These are phyloP conservation scores for Articulospora tetracladia DNA, from an alignment of 495 filamentous ascomycete species.

Conservation along the genomic window DNA sequence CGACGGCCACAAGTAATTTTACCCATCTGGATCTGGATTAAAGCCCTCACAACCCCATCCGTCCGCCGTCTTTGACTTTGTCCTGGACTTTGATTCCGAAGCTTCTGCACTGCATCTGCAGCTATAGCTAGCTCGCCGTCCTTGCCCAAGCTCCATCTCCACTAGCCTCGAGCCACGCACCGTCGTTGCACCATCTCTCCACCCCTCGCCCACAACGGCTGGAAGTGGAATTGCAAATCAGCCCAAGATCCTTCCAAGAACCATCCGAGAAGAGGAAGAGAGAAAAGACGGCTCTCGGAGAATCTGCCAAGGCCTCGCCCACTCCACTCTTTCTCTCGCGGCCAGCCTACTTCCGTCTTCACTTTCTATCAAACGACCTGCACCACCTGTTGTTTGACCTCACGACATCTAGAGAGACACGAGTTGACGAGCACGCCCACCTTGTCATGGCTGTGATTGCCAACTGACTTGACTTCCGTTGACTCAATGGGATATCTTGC, in stretches of 20 bases:
- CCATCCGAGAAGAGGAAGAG: too few relatives aligned
- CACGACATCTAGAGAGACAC: background rate
- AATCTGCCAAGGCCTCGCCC: too few relatives aligned
- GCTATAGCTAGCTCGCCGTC: background rate
- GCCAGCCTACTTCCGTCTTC: too few relatives aligned
- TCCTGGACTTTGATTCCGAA: background rate
- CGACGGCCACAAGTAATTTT: too few relatives aligned
- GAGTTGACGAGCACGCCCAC: background rate
- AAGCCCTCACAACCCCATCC: too few relatives aligned
- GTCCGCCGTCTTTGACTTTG: too few relatives aligned
- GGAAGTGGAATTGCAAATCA: too few relatives aligned
- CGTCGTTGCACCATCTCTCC: background rate
- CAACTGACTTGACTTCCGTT: conserved; percentile 11
- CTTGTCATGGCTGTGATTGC: conserved; percentile 12
- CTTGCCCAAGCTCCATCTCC: background rate
- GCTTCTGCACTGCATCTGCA: background rate
- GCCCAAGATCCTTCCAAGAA: too few relatives aligned
- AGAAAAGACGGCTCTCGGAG: too few relatives aligned
- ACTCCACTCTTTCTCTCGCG: too few relatives aligned
- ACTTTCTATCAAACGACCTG: too few relatives aligned
- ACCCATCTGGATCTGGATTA: too few relatives aligned
- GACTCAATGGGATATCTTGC: conserved; percentile 22
- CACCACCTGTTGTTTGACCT: background rate
- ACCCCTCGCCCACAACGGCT: background rate
- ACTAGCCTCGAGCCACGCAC: background rate